A percentile compares a stretch with the other conserved stretches of the same genome.
Conservation (phyloP, 768 basidiomycete genomes). For the Harrya chromipes region DNA sequence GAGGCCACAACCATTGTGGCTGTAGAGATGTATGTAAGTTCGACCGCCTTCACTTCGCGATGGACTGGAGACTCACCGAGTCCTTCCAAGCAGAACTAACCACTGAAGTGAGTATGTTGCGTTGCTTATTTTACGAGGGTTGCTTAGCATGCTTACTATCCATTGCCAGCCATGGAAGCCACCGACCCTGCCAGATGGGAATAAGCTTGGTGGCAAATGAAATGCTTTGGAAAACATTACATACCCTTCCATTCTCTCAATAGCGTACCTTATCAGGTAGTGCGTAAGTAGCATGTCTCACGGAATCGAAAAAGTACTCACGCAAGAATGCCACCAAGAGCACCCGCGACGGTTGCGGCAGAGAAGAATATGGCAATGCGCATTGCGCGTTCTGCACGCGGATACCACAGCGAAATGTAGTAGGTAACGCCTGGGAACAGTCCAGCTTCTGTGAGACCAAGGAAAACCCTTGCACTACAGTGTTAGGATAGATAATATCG, state of each 20-base stretch:
- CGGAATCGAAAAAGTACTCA: constrained; percentile 23
- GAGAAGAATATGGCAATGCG: constrained; percentile 64
- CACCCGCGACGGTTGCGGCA: constrained; percentile 54
- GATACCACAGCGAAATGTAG: constrained; percentile 58
- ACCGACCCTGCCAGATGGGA: constrained; percentile 13
- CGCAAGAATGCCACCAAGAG: constrained; percentile 49
- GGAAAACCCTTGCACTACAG: constrained; percentile 38
- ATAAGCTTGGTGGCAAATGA: neutral
- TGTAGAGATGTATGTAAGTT: constrained; percentile 3
- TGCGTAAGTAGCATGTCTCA: neutral
- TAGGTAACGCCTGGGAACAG: constrained; percentile 41
- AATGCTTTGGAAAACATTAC: constrained; percentile 18
- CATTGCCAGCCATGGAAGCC: constrained; percentile 37
- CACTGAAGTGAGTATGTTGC: constrained; percentile 6
- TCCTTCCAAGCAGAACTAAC: constrained; percentile 33
- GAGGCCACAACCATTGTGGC: constrained; percentile 21
- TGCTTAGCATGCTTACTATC: constrained; percentile 36
- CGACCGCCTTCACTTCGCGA: neutral
- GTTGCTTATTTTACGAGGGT: neutral
- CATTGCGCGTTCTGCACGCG: constrained; percentile 51
- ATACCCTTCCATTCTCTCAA: constrained; percentile 33
- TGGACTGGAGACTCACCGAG: constrained; percentile 13
- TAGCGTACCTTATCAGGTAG: constrained; percentile 29
- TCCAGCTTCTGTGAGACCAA: constrained; percentile 49
- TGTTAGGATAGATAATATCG: neutral